Conservation (phyloP, 306 rosid species). For the Quercus gilva region DNA sequence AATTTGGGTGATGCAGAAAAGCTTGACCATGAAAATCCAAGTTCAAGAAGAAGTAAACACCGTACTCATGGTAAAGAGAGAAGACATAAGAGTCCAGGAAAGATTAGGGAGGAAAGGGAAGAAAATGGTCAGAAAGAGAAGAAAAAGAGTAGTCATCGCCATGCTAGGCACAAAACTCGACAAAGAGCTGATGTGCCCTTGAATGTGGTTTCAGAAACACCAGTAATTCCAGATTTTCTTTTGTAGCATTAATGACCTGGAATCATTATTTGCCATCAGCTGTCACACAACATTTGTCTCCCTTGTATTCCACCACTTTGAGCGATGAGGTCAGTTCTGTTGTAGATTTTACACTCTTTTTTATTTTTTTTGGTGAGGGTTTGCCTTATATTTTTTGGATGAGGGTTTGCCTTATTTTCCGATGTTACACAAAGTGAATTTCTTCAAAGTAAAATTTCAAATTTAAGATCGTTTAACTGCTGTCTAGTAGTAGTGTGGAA, state of each 20-base stretch:
- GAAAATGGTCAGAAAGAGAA: slow-evolving; percentile 49
- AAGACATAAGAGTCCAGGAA: slow-evolving; percentile 51
- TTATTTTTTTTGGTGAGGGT: background rate
- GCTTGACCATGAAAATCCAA: slow-evolving; percentile 41
- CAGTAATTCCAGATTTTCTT: slow-evolving; percentile 88
- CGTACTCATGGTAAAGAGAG: slow-evolving; percentile 52
- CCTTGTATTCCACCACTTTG: slow-evolving; percentile 25
- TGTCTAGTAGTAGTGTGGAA: background rate
- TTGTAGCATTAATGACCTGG: slow-evolving; percentile 43
- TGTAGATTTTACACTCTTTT: slow-evolving; percentile 38
- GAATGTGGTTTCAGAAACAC: slow-evolving; percentile 61
- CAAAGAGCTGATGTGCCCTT: slow-evolving; percentile 60
- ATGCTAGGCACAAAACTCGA: slow-evolving; percentile 56
- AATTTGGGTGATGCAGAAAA: slow-evolving; percentile 48
- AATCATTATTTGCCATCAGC: slow-evolving; percentile 26
- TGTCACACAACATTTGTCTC: slow-evolving; percentile 5
- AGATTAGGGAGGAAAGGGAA: slow-evolving; percentile 48
- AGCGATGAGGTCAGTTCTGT: slow-evolving; percentile 25
- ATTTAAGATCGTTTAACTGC: background rate
- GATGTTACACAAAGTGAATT: slow-evolving; percentile 21
- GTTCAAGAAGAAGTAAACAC: slow-evolving; percentile 54
- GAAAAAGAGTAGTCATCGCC: slow-evolving; percentile 61
- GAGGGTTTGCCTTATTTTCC: slow-evolving; percentile 18
- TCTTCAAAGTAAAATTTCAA: background rate
- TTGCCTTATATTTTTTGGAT: background rate